Conservation (phyloP, 2,329 filamentous ascomycete genomes). For the Claviceps sp. region DNA sequence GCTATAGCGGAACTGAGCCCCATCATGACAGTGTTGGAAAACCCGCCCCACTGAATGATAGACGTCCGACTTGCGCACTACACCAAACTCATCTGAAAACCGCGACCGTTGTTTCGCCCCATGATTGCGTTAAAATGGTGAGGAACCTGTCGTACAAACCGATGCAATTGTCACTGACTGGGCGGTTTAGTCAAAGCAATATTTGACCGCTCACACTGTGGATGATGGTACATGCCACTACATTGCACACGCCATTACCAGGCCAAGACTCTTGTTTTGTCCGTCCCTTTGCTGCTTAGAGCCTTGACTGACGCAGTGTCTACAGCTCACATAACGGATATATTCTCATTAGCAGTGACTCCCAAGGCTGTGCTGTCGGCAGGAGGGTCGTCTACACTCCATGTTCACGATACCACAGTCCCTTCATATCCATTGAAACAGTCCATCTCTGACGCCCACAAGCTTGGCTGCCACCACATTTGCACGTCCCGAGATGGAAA, state of each 20-base stretch:
- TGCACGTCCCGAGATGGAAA: conserved; percentile 55
- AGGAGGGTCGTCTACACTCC: conserved; percentile 71
- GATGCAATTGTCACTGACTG: conserved; percentile 1
- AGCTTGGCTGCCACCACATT: conserved; percentile 83
- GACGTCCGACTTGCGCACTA: conserved; percentile 1
- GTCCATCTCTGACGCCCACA: conserved; percentile 67
- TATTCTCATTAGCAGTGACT: conserved; percentile 72
- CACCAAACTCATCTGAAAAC: conserved; percentile 1
- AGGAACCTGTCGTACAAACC: background rate
- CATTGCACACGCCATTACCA: conserved; percentile 14
- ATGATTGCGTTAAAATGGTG: conserved; percentile 13
- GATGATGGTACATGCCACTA: conserved; percentile 52
- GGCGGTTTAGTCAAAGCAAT: conserved; percentile 77
- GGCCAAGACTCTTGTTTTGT: background rate
- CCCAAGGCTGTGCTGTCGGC: conserved; percentile 63
- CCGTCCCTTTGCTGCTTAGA: background rate
- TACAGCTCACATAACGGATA: conserved; percentile 67
- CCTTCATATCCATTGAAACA: conserved; percentile 66
- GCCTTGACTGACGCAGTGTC: conserved; percentile 4
- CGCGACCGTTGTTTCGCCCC: background rate
- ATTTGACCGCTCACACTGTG: conserved; percentile 82
- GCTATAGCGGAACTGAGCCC: background rate
- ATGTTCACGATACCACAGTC: conserved; percentile 61
- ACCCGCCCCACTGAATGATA: conserved; percentile 6
- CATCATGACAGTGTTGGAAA: background rate